A percentile compares a stretch with the other conserved stretches of the same genome.
Evolutionary conservation across 2,329 filamentous ascomycete genomes (phyloP).

Genomic region (Alternaria solani): DNA sequence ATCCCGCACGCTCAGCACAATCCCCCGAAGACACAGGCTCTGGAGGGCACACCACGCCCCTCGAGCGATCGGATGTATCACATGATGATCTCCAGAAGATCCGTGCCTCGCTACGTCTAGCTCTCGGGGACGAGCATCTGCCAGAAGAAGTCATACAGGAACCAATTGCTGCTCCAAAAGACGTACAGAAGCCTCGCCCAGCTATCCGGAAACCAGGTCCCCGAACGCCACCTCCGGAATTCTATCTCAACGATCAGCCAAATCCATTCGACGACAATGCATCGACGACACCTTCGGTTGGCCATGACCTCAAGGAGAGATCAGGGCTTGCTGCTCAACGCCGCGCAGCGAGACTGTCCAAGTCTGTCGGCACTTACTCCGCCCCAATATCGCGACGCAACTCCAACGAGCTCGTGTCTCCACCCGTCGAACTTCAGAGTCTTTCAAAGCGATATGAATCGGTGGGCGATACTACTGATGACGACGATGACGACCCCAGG

Average conservation of each 20-base stretch:
- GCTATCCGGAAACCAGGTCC: constrained; percentile 45
- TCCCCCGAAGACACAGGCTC: constrained; percentile 39
- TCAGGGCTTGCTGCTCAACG: constrained; percentile 48
- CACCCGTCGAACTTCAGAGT: constrained; percentile 28
- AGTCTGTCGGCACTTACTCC: constrained; percentile 48
- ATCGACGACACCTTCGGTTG: constrained; percentile 15
- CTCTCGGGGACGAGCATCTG: constrained; percentile 42
- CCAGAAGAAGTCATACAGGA: constrained; percentile 24
- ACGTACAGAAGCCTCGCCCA: constrained; percentile 48
- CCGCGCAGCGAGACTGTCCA: constrained; percentile 46
- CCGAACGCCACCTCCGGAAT: constrained; percentile 45
- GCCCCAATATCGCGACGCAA: constrained; percentile 47
- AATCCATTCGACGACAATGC: constrained; percentile 45
- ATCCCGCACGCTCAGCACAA: constrained; percentile 23
- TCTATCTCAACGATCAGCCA: constrained; percentile 44
- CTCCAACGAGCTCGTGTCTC: constrained; percentile 43
- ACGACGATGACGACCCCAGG: constrained; percentile 42
- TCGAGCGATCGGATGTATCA: constrained; percentile 43
- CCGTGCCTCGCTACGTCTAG: constrained; percentile 46
- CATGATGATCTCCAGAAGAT: constrained; percentile 45
- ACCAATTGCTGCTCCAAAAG: constrained; percentile 21
- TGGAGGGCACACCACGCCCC: constrained; percentile 39
- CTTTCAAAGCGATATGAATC: constrained; percentile 28
- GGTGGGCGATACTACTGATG: constrained; percentile 27
- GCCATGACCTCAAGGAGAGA: constrained; percentile 36